These are phyloP conservation scores for Aspergillus brasiliensis DNA, from an alignment of 2,329 filamentous ascomycete species.

Conservation along the genomic window DNA sequence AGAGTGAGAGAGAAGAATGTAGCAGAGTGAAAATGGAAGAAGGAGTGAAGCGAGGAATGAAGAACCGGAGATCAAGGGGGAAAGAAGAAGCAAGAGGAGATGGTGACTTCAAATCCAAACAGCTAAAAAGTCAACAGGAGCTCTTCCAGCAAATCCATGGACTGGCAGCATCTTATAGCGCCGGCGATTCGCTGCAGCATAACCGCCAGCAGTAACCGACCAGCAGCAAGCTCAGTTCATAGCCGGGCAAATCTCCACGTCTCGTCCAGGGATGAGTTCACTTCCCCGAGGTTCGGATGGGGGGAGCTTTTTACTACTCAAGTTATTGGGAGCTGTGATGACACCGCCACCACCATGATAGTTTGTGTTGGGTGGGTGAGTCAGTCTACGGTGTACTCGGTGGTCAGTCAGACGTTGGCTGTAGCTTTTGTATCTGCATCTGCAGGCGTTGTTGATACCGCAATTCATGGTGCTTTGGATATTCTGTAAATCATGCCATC, in stretches of 20 bases:
- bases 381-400: not conserved
- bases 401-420: not conserved
- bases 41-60: not conserved
- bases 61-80: not conserved
- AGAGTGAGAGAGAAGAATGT: not conserved
- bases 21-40: no score
- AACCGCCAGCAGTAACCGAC: not conserved
- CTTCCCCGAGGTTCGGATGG: slow-evolving; percentile 28
- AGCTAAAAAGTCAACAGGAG: not conserved
- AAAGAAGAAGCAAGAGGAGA: slow-evolving; percentile 8
- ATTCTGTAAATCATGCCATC: not conserved
- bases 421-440: not conserved
- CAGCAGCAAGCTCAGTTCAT: slow-evolving; percentile 10
- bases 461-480: no score
- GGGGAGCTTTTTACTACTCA: not conserved
- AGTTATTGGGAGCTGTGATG: not conserved
- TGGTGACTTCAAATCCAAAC: not conserved
- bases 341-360: not conserved
- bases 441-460: not conserved
- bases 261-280: slow-evolving; percentile 18
- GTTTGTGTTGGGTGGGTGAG: not conserved
- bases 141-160: not conserved
- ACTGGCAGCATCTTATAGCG: not conserved
- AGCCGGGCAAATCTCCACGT: slow-evolving; percentile 21
- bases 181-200: not conserved